These are phyloP conservation scores for Beauveria pseudobassiana DNA, from an alignment of 2,329 filamentous ascomycete genomes.

Conservation along the genomic window DNA sequence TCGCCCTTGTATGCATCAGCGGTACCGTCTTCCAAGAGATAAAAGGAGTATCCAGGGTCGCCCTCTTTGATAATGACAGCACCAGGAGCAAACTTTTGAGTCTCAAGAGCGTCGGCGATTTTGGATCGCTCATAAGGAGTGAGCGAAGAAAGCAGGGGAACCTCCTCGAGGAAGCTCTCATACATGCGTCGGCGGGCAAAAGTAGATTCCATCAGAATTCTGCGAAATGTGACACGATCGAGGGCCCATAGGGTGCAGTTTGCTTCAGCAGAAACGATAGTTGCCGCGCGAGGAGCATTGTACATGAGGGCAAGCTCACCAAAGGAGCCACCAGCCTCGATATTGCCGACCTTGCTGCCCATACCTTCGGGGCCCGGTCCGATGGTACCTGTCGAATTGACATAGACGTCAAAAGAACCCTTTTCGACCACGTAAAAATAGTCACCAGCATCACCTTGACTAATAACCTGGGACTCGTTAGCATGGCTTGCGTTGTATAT, in stretches of 20 bases:
- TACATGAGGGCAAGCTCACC: constrained; percentile 98
- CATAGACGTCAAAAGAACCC: constrained; percentile 83
- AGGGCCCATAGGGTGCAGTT: constrained; percentile 84
- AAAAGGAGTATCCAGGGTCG: constrained; percentile 87
- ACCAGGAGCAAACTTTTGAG: constrained; percentile 72
- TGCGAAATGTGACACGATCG: constrained; percentile 91
- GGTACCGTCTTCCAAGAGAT: constrained; percentile 78
- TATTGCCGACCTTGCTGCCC: constrained; percentile 73
- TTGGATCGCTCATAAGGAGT: constrained; percentile 93
- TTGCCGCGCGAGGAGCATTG: constrained; percentile 91
- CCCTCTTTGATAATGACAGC: constrained; percentile 86
- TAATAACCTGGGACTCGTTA: constrained; percentile 65
- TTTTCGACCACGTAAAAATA: constrained; percentile 97
- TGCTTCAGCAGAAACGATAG: constrained; percentile 75
- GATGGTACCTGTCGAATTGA: constrained; percentile 69
- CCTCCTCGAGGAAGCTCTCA: constrained; percentile 91
- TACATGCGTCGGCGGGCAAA: constrained; percentile 96
- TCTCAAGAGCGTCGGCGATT: constrained; percentile 93
- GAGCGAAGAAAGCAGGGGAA: constrained; percentile 73
- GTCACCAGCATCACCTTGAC: constrained; percentile 90
- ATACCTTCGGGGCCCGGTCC: constrained; percentile 76
- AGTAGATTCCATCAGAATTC: constrained; percentile 96
- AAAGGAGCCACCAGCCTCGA: constrained; percentile 85
- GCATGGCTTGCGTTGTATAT: background rate
- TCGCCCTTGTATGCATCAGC: constrained; percentile 82